Percentiles rank a stretch among this genome's conserved stretches.
Conservation (phyloP, 768 basidiomycete species). For the Lactarius trivialis region DNA sequence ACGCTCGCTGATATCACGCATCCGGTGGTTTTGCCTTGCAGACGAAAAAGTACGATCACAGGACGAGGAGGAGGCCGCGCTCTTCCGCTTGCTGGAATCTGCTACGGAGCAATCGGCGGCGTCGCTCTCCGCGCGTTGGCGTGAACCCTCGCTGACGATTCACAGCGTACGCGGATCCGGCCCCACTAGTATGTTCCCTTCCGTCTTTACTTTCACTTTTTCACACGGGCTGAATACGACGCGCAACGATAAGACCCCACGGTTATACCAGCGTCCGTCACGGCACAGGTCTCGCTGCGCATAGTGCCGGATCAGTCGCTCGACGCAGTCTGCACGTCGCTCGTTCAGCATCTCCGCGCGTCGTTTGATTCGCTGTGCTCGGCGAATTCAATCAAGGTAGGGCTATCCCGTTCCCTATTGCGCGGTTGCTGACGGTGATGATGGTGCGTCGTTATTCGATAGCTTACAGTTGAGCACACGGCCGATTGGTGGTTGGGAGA, state of each 20-base stretch:
- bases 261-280: conserved; percentile 80
- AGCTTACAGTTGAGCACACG: conserved; percentile 75
- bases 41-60: conserved; percentile 72
- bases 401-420: neutral
- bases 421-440: neutral
- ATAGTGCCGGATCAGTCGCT: conserved; percentile 93
- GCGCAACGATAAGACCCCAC: conserved; percentile 53
- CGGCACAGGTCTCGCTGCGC: conserved; percentile 81
- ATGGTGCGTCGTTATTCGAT: neutral
- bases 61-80: conserved; percentile 56
- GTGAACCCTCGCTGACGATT: conserved; percentile 84
- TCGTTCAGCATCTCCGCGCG: conserved; percentile 51
- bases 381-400: conserved; percentile 66
- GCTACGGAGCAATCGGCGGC: conserved; percentile 63
- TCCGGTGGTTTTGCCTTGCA: conserved; percentile 25
- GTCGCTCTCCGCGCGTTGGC: conserved; percentile 73
- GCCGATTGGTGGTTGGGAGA: conserved; percentile 97
- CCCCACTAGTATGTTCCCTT: conserved; percentile 52
- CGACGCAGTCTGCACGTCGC: conserved; percentile 52
- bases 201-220: neutral
- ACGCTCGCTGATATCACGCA: neutral
- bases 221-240: neutral
- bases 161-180: conserved; percentile 82
- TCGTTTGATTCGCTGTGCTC: conserved; percentile 58
- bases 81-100: conserved; percentile 62